Evolutionary conservation across 306 rosid genomes (phyloP).

Genomic region (Casuarina cunninghamiana): DNA sequence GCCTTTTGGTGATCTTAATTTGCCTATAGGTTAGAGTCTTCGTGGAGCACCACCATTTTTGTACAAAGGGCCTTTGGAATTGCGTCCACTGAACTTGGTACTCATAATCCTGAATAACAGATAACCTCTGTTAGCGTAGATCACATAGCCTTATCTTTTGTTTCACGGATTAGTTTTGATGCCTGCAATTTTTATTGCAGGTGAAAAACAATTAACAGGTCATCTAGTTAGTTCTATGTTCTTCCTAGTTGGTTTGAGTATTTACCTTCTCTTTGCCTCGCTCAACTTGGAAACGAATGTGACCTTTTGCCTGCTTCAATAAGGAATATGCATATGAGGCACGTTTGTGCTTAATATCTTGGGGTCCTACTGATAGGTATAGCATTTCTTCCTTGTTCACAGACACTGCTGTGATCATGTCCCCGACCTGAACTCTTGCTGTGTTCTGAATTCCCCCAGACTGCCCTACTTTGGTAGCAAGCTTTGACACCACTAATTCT

Average conservation of each 20-base stretch:
- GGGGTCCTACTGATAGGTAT: slow-evolving; percentile 11
- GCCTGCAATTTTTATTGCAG: background rate
- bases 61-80: slow-evolving; percentile 11
- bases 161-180: background rate
- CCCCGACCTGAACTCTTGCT: slow-evolving; percentile 2
- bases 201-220: background rate
- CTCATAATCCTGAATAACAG: background rate
- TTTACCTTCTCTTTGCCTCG: background rate
- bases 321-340: slow-evolving; percentile 1
- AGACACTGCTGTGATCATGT: slow-evolving; percentile 1
- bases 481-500: slow-evolving; percentile 1
- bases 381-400: background rate
- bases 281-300: background rate
- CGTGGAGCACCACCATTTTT: slow-evolving; percentile 10
- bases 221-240: background rate
- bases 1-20: slow-evolving; percentile 17
- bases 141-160: background rate
- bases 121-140: background rate
- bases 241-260: background rate
- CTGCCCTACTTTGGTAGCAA: slow-evolving; percentile 12
- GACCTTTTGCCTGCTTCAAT: slow-evolving; percentile 1
- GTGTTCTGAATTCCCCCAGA: slow-evolving; percentile 9
- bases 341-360: background rate
- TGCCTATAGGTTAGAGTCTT: slow-evolving; percentile 10
- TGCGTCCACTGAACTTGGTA: slow-evolving; percentile 3